A percentile compares a stretch with the other conserved stretches of the same genome.
These are phyloP conservation scores for Acer negundo DNA, from an alignment of 345 rosid genomes.

Conservation along the genomic window DNA sequence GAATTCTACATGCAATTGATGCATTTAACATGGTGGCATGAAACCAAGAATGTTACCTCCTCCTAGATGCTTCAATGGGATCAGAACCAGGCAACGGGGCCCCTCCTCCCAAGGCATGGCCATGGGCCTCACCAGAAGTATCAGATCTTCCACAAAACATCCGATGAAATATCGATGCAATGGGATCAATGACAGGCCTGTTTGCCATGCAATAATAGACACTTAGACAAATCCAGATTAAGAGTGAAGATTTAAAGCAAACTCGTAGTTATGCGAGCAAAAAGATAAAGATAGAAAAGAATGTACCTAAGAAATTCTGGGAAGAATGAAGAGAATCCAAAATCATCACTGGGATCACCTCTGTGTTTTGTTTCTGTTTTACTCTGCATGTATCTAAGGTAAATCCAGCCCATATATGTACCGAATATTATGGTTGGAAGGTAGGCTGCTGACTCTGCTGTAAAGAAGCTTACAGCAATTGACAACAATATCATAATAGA, in stretches of 20 bases:
- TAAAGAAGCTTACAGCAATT: constrained; percentile 75
- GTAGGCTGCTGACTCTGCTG: constrained; percentile 62
- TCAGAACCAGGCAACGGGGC: constrained; percentile 92
- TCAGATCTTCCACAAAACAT: constrained; percentile 79
- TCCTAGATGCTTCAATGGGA: constrained; percentile 91
- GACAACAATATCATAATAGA: constrained; percentile 69
- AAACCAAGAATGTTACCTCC: constrained; percentile 55
- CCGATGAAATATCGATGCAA: constrained; percentile 78
- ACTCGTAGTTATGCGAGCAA: constrained; percentile 1
- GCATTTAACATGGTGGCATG: not conserved
- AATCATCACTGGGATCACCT: constrained; percentile 97
- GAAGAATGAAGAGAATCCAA: constrained; percentile 90
- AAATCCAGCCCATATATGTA: constrained; percentile 89
- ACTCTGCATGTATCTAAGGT: constrained; percentile 85
- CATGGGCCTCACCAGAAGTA: constrained; percentile 47
- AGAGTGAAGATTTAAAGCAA: constrained; percentile 3
- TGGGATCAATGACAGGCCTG: constrained; percentile 89
- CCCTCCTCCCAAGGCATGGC: constrained; percentile 56
- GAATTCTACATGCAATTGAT: constrained; percentile 3
- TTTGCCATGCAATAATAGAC: constrained; percentile 15
- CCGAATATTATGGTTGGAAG: constrained; percentile 94
- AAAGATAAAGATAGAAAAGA: not conserved
- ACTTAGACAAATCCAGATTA: constrained; percentile 12
- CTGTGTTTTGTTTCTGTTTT: constrained; percentile 83
- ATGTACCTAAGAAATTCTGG: constrained; percentile 80